Evolutionary conservation across 352 stramenopile species (phyloP), one percentile per base, ranked within the genome.

Genomic region (Pythium brachiatum): DNA sequence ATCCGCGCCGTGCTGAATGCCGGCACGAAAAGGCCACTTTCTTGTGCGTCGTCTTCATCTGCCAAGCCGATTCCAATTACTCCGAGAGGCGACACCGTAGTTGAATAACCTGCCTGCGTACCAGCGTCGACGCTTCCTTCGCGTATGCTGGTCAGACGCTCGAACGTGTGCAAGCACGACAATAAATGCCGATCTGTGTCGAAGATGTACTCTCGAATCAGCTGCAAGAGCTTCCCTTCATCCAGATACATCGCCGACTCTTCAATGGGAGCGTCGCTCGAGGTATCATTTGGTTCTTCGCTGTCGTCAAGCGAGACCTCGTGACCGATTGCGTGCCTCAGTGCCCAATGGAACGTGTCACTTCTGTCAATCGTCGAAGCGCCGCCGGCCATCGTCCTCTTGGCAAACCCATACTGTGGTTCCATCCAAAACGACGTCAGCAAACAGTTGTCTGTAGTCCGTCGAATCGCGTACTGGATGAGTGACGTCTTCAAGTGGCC

Each of bases 391-490:
- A 92, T 44, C 0, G 70, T 78, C 20, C 72, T 78, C 52, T 89
- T 89, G 20, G 90, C 74, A 46, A 80, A 71, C 6, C 85, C 85
- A 66, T 92, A 79, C 58, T 93, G 83, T 3, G 87, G 87, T 62
- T 96, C 87, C 85, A 96, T 94, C 87, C 87, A 96, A 34, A 96
- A 86, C 7, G 85, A 94, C 11, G 85, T 96, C 74, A 92, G 78
- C 32, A 96, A 64, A n/a, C 72, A 87, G 32, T 81, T 85, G 48
- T 91, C 83, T 1, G 85, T 89, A 2, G 93, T 70, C 47, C 83
- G 75, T 25, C 73, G 76, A 46, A 96, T 71, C 1, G 74, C 85
- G 69, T 94, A 96, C 70, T 96, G 87, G 27, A 94, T 72, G 7
- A 93, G 48, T 1, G 80, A 87, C 2, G 84, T 89, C 61, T 91